phyloP scores from a whole-genome alignment of 352 stramenopile genomes.

The Globisporangium cederbergense region DNA sequence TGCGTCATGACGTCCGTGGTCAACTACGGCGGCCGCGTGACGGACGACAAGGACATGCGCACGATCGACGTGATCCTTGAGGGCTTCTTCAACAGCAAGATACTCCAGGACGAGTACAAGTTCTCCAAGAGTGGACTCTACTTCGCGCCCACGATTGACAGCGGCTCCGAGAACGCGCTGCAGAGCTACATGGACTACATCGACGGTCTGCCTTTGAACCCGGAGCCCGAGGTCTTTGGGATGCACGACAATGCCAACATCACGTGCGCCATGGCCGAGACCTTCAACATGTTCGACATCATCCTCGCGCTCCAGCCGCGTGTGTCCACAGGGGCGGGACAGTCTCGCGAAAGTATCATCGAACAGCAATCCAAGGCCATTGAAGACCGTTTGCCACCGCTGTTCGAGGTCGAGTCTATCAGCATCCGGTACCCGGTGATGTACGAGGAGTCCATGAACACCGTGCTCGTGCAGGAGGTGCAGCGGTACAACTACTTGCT shows the following conservation, averaged over 20 bases:
- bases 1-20: conserved; percentile 85
- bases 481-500: conserved; percentile 89
- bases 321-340: conserved; percentile 65
- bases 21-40: conserved; percentile 93
- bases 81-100: conserved; percentile 72
- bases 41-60: conserved; percentile 90
- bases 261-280: conserved; percentile 90
- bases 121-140: conserved; percentile 78
- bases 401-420: conserved; percentile 87
- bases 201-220: conserved; percentile 78
- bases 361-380: conserved; percentile 81
- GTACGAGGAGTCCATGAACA: conserved; percentile 92
- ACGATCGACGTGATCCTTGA: conserved; percentile 83
- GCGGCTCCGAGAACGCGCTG: conserved; percentile 49
- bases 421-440: conserved; percentile 82
- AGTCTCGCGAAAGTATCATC: conserved; percentile 88
- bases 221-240: conserved; percentile 91
- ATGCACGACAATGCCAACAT: conserved; percentile 96
- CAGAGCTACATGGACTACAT: conserved; percentile 87
- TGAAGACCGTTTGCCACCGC: conserved; percentile 60
- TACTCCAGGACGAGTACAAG: conserved; percentile 59
- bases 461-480: conserved; percentile 90
- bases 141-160: conserved; percentile 56
- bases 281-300: conserved; percentile 87
- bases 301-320: conserved; percentile 84